Conservation (phyloP, 2,329 filamentous ascomycete genomes). For the Fusarium sororula region DNA sequence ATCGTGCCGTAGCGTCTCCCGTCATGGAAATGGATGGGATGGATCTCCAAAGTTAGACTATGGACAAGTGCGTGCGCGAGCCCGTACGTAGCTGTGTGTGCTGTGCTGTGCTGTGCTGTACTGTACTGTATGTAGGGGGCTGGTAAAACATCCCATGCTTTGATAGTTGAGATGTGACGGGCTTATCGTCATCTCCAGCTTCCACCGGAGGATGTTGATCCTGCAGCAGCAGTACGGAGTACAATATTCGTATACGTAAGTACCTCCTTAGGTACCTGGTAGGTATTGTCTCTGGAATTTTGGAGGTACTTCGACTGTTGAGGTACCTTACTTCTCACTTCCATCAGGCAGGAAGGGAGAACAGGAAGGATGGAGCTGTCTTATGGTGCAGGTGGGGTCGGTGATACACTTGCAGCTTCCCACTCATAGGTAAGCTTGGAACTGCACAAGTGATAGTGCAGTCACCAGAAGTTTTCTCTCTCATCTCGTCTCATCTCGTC, state of each 20-base stretch:
- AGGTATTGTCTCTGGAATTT: not conserved
- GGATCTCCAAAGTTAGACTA: not conserved
- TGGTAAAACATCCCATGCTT: not conserved
- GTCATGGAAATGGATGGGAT: conserved; percentile 16
- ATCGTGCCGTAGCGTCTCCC: conserved; percentile 23
- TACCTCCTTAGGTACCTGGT: not conserved
- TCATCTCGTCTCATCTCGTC: too few relatives aligned
- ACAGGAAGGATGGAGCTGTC: not conserved
- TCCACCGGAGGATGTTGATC: not conserved
- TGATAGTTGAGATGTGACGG: not conserved
- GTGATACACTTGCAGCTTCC: not conserved
- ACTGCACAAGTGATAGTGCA: not conserved
- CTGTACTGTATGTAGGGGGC: not conserved
- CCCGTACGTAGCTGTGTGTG: not conserved
- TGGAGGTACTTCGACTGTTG: not conserved
- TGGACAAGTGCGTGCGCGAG: conserved; percentile 2
- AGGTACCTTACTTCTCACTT: not conserved
- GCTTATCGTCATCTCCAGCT: not conserved
- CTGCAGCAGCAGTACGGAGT: not conserved
- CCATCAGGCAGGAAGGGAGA: not conserved
- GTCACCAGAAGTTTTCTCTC: not conserved
- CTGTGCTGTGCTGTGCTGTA: not conserved
- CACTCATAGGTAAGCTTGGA: not conserved
- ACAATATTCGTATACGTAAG: not conserved
- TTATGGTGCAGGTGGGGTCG: not conserved